These are phyloP conservation scores for Trypanosoma boissoni DNA, from an alignment of 208 protist genomes.

Conservation along the genomic window DNA sequence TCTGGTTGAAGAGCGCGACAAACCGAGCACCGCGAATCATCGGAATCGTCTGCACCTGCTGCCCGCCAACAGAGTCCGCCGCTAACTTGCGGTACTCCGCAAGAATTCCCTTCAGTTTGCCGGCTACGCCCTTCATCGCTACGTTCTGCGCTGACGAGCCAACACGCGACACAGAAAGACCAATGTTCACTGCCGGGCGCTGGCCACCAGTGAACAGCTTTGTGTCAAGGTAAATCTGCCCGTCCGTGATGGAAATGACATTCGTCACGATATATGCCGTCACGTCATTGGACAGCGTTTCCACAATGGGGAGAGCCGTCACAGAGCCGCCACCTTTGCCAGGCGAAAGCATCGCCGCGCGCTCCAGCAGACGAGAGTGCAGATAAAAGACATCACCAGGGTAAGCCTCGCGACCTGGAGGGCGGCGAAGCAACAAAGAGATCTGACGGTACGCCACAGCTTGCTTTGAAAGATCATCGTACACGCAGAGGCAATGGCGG, in stretches of 20 bases:
- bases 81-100: conserved; percentile 93
- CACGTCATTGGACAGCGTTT: conserved; percentile 94
- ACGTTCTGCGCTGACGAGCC: conserved; percentile 92
- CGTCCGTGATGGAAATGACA: conserved; percentile 95
- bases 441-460: conserved; percentile 94
- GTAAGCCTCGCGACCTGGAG: conserved; percentile 92
- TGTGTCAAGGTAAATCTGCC: conserved; percentile 94
- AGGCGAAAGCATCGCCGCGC: conserved; percentile 88
- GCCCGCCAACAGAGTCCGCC: conserved; percentile 74
- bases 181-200: conserved; percentile 93
- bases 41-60: conserved; percentile 68
- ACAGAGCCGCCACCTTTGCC: conserved; percentile 83
- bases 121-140: conserved; percentile 92
- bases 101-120: conserved; percentile 91
- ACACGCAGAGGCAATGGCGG: conserved; percentile 91
- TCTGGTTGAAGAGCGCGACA: conserved; percentile 85
- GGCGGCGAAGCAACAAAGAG: conserved; percentile 91
- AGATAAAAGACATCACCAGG: conserved; percentile 96
- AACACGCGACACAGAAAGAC: conserved; percentile 94
- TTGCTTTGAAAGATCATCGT: conserved; percentile 95
- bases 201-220: conserved; percentile 93
- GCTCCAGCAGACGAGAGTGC: conserved; percentile 92
- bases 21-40: conserved; percentile 86
- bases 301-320: conserved; percentile 91
- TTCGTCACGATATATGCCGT: conserved; percentile 95